phyloP scores from a whole-genome alignment of 1,139 yeast genomes.

The Entelexis paramagnoliae region DNA sequence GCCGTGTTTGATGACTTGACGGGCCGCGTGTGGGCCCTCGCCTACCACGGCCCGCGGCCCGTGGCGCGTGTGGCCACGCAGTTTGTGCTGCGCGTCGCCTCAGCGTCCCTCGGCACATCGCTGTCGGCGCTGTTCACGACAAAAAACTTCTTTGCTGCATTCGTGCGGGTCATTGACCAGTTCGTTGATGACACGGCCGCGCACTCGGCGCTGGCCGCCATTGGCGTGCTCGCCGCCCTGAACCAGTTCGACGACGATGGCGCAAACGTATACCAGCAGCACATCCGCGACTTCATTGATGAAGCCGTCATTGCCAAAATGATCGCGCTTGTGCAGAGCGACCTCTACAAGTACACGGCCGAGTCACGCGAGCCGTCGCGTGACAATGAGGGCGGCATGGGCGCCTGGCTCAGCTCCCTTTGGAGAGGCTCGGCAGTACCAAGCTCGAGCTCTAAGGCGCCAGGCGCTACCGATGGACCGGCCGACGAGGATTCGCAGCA shows the following conservation, averaged over 20 bases:
- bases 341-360: not conserved
- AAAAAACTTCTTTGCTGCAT: conserved; percentile 33
- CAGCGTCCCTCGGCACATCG: conserved; percentile 31
- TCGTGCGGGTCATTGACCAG: conserved; percentile 29
- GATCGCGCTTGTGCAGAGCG: conserved; percentile 25
- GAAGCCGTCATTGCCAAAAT: conserved; percentile 31
- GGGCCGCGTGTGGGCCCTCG: conserved; percentile 25
- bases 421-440: not conserved
- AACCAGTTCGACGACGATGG: conserved; percentile 31
- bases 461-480: not conserved
- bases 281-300: conserved; percentile 36
- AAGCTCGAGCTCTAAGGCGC: not conserved
- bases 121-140: conserved; percentile 32
- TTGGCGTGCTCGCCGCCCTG: conserved; percentile 34
- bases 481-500: too few relatives aligned
- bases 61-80: conserved; percentile 13
- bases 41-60: conserved; percentile 2
- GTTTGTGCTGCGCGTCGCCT: conserved; percentile 27
- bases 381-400: not conserved
- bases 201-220: conserved; percentile 31
- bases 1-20: conserved; percentile 28
- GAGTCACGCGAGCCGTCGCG: not conserved
- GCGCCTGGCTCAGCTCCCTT: not conserved
- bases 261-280: conserved; percentile 31
- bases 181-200: conserved; percentile 21